Percentiles rank a stretch among this genome's conserved stretches.
Conservation (phyloP, 768 basidiomycete genomes). For the Phaeotremella skinneri region DNA sequence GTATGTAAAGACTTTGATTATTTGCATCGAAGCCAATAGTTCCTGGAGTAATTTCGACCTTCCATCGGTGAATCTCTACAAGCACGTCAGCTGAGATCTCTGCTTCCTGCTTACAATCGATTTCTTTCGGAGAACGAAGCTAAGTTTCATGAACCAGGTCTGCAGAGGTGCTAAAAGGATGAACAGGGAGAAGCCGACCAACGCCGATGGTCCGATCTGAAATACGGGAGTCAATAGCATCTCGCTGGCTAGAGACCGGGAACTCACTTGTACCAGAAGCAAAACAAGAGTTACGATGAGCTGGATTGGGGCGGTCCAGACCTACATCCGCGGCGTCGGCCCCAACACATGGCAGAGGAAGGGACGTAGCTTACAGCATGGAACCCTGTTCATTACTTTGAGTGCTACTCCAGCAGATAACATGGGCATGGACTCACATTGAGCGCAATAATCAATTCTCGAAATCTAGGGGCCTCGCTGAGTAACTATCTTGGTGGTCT, state of each 20-base stretch:
- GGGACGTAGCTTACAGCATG: slow-evolving; percentile 51
- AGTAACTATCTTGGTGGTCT: not conserved
- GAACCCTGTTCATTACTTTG: slow-evolving; percentile 53
- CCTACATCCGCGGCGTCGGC: slow-evolving; percentile 45
- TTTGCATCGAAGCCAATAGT: slow-evolving; percentile 64
- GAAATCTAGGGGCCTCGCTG: slow-evolving; percentile 24
- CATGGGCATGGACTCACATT: slow-evolving; percentile 54
- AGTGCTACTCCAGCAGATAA: not conserved
- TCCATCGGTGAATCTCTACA: slow-evolving; percentile 61
- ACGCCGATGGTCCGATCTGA: slow-evolving; percentile 67
- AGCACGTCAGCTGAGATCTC: not conserved
- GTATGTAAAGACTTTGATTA: slow-evolving; percentile 76
- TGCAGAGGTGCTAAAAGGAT: slow-evolving; percentile 64
- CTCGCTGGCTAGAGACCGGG: not conserved
- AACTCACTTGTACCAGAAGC: slow-evolving; percentile 59
- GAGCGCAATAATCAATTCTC: slow-evolving; percentile 56
- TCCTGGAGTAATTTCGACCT: slow-evolving; percentile 67
- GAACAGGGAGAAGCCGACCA: slow-evolving; percentile 69
- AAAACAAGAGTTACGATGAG: slow-evolving; percentile 61
- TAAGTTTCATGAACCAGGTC: slow-evolving; percentile 63
- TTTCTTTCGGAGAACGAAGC: slow-evolving; percentile 58
- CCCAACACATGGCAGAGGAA: slow-evolving; percentile 16
- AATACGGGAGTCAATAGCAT: slow-evolving; percentile 5
- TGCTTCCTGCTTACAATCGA: slow-evolving; percentile 53
- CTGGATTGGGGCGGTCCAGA: slow-evolving; percentile 70